Evolutionary conservation across 2,329 filamentous ascomycete species (phyloP).

Genomic region (Paraconiothyrium brasiliense): DNA sequence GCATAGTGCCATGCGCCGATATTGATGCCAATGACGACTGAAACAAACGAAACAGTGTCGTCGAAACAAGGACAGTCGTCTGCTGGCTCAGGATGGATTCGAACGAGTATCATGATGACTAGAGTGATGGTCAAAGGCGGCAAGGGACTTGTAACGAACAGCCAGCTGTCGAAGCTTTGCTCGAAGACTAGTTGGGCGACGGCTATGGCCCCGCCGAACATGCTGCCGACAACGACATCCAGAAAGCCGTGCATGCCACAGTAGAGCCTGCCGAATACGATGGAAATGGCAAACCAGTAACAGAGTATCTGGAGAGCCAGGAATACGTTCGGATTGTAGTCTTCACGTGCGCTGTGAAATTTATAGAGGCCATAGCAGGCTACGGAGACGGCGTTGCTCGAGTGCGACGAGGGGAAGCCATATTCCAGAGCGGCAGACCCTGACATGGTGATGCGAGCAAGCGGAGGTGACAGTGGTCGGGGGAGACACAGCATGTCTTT

Average conservation of each 20-base stretch:
- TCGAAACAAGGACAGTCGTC: slow-evolving; percentile 98
- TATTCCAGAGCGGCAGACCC: slow-evolving; percentile 95
- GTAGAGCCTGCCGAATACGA: slow-evolving; percentile 90
- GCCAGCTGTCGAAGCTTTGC: slow-evolving; percentile 72
- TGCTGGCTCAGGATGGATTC: slow-evolving; percentile 92
- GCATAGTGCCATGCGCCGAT: slow-evolving; percentile 85
- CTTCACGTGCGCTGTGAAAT: slow-evolving; percentile 71
- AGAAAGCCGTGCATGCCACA: slow-evolving; percentile 99
- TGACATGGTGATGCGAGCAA: slow-evolving; percentile 97
- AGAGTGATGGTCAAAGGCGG: slow-evolving; percentile 71
- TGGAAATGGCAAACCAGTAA: slow-evolving; percentile 88
- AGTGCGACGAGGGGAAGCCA: slow-evolving; percentile 96
- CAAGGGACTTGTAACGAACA: slow-evolving; percentile 64
- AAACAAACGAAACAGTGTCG: slow-evolving; percentile 92
- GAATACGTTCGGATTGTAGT: slow-evolving; percentile 67
- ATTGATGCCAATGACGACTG: slow-evolving; percentile 86
- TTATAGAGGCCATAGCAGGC: slow-evolving; percentile 82
- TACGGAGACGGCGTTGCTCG: slow-evolving; percentile 95
- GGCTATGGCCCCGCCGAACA: slow-evolving; percentile 74
- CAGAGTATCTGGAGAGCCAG: slow-evolving; percentile 72
- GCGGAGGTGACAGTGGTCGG: slow-evolving; percentile 87
- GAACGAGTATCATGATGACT: slow-evolving; percentile 77
- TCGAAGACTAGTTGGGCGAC: slow-evolving; percentile 65
- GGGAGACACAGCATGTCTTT: slow-evolving; percentile 95
- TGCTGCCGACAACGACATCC: slow-evolving; percentile 83